Conservation (phyloP, 2,329 filamentous ascomycete species). For the Aspergillus niger region DNA sequence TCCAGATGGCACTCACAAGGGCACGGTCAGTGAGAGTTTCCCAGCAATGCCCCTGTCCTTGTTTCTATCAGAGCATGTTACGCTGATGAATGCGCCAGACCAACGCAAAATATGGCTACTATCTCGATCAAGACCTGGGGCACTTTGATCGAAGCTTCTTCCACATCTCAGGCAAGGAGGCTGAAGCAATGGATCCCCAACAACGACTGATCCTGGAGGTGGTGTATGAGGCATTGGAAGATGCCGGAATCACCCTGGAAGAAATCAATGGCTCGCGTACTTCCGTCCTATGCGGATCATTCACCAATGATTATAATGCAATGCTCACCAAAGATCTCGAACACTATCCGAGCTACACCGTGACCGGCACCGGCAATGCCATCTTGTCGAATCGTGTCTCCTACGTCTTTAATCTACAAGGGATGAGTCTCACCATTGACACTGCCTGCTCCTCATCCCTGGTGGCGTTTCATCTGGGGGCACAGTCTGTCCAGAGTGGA, state of each 20-base stretch:
- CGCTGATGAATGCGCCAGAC: background rate
- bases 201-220: conserved; percentile 34
- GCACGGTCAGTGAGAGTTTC: background rate
- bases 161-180: conserved; percentile 23
- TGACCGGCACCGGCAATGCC: conserved; percentile 26
- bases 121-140: background rate
- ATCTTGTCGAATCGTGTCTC: conserved; percentile 37
- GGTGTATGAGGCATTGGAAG: conserved; percentile 44
- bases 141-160: conserved; percentile 30
- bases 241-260: conserved; percentile 20
- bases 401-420: conserved; percentile 41
- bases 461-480: conserved; percentile 26
- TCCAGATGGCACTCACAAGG: conserved; percentile 7
- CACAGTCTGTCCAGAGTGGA: background rate
- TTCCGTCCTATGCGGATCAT: conserved; percentile 22
- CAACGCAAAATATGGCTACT: conserved; percentile 4
- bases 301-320: conserved; percentile 26
- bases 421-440: conserved; percentile 42
- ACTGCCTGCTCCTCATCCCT: conserved; percentile 45
- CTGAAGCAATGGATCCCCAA: conserved; percentile 38
- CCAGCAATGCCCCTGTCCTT: background rate
- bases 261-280: conserved; percentile 25
- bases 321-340: conserved; percentile 20
- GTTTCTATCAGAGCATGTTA: background rate
- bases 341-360: conserved; percentile 16